These are phyloP conservation scores for Ampelocalamus luodianensis DNA, from an alignment of 176 grass and related monocot genomes.

Conservation along the genomic window DNA sequence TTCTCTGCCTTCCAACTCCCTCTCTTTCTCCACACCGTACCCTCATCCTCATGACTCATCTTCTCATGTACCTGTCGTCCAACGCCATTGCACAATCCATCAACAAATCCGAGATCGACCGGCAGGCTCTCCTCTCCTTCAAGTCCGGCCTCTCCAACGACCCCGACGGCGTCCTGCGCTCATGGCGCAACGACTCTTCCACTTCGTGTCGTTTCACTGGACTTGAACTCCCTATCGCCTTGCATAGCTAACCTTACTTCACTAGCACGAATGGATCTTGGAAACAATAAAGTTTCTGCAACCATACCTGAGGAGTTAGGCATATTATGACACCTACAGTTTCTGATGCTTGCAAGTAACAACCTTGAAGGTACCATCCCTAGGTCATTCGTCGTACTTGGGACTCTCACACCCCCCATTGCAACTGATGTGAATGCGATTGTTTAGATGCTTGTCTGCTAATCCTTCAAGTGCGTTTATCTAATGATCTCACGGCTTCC, in stretches of 20 bases:
- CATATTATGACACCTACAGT: background rate
- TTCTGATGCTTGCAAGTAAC: background rate
- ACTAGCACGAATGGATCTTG: conserved; percentile 27
- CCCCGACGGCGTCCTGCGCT: background rate
- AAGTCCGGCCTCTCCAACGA: background rate
- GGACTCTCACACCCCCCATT: background rate
- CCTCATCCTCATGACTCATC: background rate
- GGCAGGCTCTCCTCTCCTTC: conserved; percentile 45
- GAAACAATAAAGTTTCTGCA: conserved; percentile 19
- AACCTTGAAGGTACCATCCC: background rate
- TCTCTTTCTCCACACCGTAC: background rate
- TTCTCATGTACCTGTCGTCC: background rate
- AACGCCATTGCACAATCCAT: background rate
- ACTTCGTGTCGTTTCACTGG: conserved; percentile 2
- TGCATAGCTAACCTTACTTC: conserved; percentile 52
- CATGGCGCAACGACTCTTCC: conserved; percentile 7
- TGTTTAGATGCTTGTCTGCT: background rate
- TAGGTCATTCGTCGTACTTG: background rate
- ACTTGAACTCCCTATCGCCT: background rate
- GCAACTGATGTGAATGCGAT: background rate
- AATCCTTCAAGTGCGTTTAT: background rate
- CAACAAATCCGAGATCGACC: background rate
- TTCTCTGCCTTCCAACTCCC: background rate
- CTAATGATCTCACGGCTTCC: background rate
- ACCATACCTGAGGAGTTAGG: background rate